Base-by-base conservation (phyloP, 2,329 filamentous ascomycete species). In the Aphanoascus verrucosus region DNA sequence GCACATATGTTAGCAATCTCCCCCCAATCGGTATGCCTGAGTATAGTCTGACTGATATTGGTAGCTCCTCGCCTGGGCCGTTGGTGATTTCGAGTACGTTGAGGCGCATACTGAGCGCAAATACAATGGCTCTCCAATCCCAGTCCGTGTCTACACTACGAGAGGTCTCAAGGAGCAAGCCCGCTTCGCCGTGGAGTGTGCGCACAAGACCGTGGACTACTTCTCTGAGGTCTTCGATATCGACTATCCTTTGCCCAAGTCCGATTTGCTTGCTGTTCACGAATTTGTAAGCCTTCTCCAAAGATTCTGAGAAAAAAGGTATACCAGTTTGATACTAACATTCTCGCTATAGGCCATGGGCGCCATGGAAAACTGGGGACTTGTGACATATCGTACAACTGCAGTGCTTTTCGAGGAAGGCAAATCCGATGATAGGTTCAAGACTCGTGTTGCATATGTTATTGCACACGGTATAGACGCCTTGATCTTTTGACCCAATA, bases 41-140 rank as follows among this genome's bases (percentile, higher is more conserved):
- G 5, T 31, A 42, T 45, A 15, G 15, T 76, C 77, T 45, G 77
- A 82, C 62, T 65, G 79, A 82, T 68, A 79, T 80, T 66, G 56
- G 20, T 85, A 94, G 70, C 81, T 96, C 31, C 75, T 94, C 23
- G 89, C 90, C 19, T 96, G 93, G 93, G 90, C 91, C 19, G 81
- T 96, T 57, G 93, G 93, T 55, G 91, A 98, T 69, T 97, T 98
- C 59, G 91, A 97, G 71, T 95, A 95, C 63, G 83, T 97, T 52
- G 93, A 98, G 73, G 86, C 85, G 51, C 86, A 87, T 66, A 98
- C 93, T 2, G 80, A 88, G 65, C 84, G 91, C 62, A 84, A 85
- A 68, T 97, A 98, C 72, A 86, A 94, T 56, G 91, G 89, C 64
- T 89, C 90, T 74, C 84, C 81, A 65, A 80, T 98, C 34, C 93